Evolutionary conservation across 2,329 filamentous ascomycete genomes (phyloP).

Genomic region (Ceratocystis cubensis): DNA sequence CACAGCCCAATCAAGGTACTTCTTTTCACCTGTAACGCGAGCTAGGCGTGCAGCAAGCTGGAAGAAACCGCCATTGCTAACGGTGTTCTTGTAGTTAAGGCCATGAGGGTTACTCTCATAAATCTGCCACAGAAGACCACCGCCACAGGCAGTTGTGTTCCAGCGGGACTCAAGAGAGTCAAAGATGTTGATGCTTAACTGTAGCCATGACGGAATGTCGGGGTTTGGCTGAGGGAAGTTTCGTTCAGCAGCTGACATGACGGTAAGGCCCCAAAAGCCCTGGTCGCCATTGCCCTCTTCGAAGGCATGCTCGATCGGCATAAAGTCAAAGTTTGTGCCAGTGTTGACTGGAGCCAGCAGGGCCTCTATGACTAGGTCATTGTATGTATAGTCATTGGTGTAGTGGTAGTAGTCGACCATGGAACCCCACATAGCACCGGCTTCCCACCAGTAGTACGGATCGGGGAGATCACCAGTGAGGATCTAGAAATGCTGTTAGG

Average conservation of each 20-base stretch:
- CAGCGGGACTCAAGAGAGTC: constrained; percentile 57
- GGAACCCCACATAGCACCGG: constrained; percentile 52
- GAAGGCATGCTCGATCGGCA: constrained; percentile 41
- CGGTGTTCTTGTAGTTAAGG: constrained; percentile 66
- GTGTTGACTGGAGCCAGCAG: constrained; percentile 43
- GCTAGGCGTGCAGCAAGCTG: constrained; percentile 66
- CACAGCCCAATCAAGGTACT: constrained; percentile 53
- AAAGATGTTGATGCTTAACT: constrained; percentile 59
- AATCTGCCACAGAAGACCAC: constrained; percentile 73
- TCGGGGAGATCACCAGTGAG: constrained; percentile 46
- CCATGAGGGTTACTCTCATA: constrained; percentile 60
- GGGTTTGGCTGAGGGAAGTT: constrained; percentile 51
- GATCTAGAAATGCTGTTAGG: neutral
- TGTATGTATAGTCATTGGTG: constrained; percentile 51
- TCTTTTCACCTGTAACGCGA: constrained; percentile 54
- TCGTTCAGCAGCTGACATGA: constrained; percentile 55
- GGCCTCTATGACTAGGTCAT: constrained; percentile 45
- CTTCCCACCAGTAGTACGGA: constrained; percentile 59
- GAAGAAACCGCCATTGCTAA: constrained; percentile 74
- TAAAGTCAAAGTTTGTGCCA: constrained; percentile 47
- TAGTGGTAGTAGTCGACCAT: constrained; percentile 59
- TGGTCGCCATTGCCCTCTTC: constrained; percentile 64
- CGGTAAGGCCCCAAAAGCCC: constrained; percentile 58
- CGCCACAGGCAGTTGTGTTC: constrained; percentile 54
- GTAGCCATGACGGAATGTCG: constrained; percentile 48